Base-by-base conservation (phyloP, 345 rosid species). In the Clarkia xantiana region DNA sequence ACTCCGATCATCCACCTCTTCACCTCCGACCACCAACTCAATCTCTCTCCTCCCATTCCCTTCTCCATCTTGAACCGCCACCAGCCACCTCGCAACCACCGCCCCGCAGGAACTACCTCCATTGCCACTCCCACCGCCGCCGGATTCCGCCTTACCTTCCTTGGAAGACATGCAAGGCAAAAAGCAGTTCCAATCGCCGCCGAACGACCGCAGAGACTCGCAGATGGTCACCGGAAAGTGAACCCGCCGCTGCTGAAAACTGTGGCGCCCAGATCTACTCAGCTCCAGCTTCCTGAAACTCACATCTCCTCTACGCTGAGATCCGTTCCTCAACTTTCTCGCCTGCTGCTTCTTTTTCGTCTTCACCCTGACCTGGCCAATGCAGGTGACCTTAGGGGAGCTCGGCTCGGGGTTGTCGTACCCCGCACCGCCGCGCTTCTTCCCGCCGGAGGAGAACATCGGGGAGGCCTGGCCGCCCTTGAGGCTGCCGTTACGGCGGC, bases 291-390 rank as follows among this genome's bases (percentile, higher is more conserved):
- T 83, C 49, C 88, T 66, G 53, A 86, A 86, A 49, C 90, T 80
- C 10, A 67, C 64, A 43, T 85, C 94, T 5, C 84, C 80, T 52
- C 72, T 60, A n/a, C 78, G 73, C 23, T 64, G 66, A 22, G 94
- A 81, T 79, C 85, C 73, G 14, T 82, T 67, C 54, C 81, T 58
- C 47, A 81, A 65, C 70, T 79, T 86, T 74, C 73, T 86, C 14
- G 80, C 84, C 42, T 89, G 94, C 61, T 85, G 36, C 36, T 29
- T 29, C 36, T 29, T 89, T 76, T 88, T 90, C 11, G 97, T 83
- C 74, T 90, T 90, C 4, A 90, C 97, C 29, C 97, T 66, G n/a
- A 90, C 97, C 47, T 86, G 97, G 9, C 97, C 97, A n/a, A 90
- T 86, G 45, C 97, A 90, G 40, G 97, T 86, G 14, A 90, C 97